Base-by-base conservation (phyloP, 805 yeast genomes). In the Komagataella mondaviorum region DNA sequence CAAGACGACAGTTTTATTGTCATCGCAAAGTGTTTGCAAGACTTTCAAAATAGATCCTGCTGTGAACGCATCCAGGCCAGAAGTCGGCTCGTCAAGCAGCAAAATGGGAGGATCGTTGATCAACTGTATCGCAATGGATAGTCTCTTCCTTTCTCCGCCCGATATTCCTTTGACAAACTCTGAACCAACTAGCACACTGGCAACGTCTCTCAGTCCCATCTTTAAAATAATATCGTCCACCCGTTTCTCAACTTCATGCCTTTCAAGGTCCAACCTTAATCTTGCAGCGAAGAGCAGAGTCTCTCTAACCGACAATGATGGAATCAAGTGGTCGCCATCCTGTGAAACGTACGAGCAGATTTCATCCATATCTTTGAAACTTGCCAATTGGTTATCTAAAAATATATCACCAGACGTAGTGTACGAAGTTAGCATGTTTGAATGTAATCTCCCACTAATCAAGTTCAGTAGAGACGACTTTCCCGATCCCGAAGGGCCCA, bases 401-500 rank as follows among this genome's bases (percentile, higher is more conserved):
- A 63, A 58, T 12, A 81, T 64, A 1, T 59, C 56, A 3, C 87
- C 86, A 3, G 63, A 57, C 1, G 63, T 56, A 3, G 52, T 49
- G 52, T 66, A 67, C n/a, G 48, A 55, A 0, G 66, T 63, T 44
- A 53, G 51, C n/a, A 63, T 52, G 24, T 58, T 59, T 1, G 68
- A 64, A 6, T 66, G 64, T 7, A 81, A 61, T 50, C 93, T 70
- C 20, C 81, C 79, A 18, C 93, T 80, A 17, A 85, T 66, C 44
- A 73, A 65, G 59, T 82, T 85, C 55, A 85, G 64, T 47, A 85
- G 61, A 0, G 90, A 78, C 0, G 88, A 80, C 59, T 85, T 85
- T 7, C 91, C 93, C 0, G 85, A 79, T 0, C 91, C 91, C 1
- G 89, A 83, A 0, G 91, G 90, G 0, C 93, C 93, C 81, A 85